Evolutionary conservation across 1,284 basidiomycete genomes (phyloP).

Genomic region (Ustilago vetiveriae): DNA sequence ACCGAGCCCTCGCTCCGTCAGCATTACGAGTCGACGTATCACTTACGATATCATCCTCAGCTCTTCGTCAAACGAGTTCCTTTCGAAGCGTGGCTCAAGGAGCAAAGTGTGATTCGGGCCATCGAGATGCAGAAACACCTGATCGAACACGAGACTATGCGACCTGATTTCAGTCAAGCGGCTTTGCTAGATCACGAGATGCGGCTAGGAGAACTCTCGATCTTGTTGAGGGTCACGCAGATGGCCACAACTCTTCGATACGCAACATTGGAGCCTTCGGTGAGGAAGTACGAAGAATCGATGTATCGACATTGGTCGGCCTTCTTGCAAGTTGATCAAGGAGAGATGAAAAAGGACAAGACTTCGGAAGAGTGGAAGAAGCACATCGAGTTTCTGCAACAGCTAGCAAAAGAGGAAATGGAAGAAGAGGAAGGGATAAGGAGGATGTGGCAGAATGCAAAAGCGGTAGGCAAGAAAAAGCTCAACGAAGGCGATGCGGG

Average conservation of each 20-base stretch:
- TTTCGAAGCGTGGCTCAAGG: slow-evolving; percentile 30
- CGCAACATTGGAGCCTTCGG: background rate
- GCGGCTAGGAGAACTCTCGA: slow-evolving; percentile 6
- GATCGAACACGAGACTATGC: background rate
- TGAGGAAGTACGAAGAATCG: slow-evolving; percentile 9
- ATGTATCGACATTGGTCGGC: slow-evolving; percentile 6
- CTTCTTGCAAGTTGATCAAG: slow-evolving; percentile 7
- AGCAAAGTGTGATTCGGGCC: slow-evolving; percentile 23
- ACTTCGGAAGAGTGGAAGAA: background rate
- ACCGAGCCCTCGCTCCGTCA: slow-evolving; percentile 4
- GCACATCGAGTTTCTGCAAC: background rate
- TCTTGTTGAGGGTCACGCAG: slow-evolving; percentile 7
- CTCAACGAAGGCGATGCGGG: background rate
- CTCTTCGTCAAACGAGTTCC: slow-evolving; percentile 14
- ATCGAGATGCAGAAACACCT: slow-evolving; percentile 4
- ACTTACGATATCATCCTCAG: slow-evolving; percentile 11
- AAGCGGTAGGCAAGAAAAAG: background rate
- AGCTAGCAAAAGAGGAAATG: background rate
- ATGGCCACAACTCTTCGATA: slow-evolving; percentile 13
- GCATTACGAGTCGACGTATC: slow-evolving; percentile 10
- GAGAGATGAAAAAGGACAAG: background rate
- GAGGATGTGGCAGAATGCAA: background rate
- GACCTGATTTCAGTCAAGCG: background rate
- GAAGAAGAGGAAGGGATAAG: background rate
- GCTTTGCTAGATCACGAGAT: slow-evolving; percentile 11